Percentiles rank a stretch among this genome's conserved stretches.
Conservation (phyloP, 2,329 filamentous ascomycete species). For the Aspergillus sp. region DNA sequence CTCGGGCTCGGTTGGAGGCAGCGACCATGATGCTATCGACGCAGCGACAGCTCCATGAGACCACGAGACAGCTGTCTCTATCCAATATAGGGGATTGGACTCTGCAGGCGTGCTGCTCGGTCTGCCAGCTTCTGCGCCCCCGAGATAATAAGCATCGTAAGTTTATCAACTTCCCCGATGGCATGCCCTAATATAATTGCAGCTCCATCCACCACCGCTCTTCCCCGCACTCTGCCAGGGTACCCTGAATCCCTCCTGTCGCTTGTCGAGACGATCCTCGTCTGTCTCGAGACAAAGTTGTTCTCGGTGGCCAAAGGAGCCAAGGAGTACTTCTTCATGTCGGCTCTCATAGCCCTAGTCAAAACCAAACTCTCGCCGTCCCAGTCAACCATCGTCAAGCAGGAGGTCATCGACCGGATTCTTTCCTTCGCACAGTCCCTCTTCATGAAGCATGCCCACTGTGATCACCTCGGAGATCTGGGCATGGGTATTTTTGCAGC, state of each 20-base stretch:
- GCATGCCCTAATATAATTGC: background rate
- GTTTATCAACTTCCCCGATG: constrained; percentile 2
- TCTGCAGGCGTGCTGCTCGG: constrained; percentile 27
- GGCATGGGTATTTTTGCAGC: constrained; percentile 24
- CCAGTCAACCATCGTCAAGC: constrained; percentile 24
- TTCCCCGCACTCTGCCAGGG: constrained; percentile 19
- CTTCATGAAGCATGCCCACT: constrained; percentile 24
- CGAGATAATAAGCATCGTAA: constrained; percentile 15
- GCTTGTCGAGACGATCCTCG: constrained; percentile 22
- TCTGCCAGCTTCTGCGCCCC: constrained; percentile 29
- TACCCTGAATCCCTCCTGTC: constrained; percentile 25
- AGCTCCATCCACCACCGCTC: constrained; percentile 8
- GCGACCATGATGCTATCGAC: constrained; percentile 30
- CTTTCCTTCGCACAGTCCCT: constrained; percentile 27
- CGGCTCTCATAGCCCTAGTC: constrained; percentile 25
- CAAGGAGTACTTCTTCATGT: constrained; percentile 33
- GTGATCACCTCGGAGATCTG: constrained; percentile 19
- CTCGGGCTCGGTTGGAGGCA: constrained; percentile 26
- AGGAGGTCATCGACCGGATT: constrained; percentile 28
- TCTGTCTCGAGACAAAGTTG: constrained; percentile 22
- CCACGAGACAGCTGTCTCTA: constrained; percentile 22
- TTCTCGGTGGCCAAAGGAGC: constrained; percentile 28
- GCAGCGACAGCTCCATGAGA: constrained; percentile 26
- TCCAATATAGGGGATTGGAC: constrained; percentile 28
- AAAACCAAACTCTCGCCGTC: constrained; percentile 26